Evolutionary conservation across 169 alveolate genomes (phyloP).

Genomic region (Cyclospora cayetanensis): DNA sequence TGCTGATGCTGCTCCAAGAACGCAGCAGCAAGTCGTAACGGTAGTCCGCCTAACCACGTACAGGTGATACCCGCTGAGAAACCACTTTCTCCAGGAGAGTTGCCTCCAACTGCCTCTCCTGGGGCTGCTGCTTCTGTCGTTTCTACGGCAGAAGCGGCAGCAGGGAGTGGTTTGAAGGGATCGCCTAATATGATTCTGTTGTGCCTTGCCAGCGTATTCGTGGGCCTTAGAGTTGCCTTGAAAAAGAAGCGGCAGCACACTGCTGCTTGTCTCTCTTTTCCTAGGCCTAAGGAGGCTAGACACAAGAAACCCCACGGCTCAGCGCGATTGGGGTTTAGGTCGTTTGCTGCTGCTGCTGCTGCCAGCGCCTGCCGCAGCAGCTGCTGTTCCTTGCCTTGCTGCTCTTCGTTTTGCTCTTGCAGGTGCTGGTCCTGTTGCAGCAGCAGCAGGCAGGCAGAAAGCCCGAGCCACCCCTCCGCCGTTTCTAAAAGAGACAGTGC

Average conservation of each 20-base stretch:
- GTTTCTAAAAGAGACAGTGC: background rate
- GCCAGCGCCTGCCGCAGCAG: background rate
- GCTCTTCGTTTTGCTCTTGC: background rate
- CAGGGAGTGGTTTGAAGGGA: background rate
- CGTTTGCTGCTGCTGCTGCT: background rate
- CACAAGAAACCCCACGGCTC: background rate
- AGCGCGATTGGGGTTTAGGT: background rate
- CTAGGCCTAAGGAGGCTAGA: background rate
- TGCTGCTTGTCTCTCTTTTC: background rate
- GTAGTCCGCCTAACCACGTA: background rate
- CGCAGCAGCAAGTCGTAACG: conserved; percentile 20
- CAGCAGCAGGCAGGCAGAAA: background rate
- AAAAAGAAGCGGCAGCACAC: conserved; percentile 1
- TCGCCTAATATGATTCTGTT: background rate
- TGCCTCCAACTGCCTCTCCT: background rate
- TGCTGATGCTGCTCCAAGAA: background rate
- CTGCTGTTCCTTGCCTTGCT: background rate
- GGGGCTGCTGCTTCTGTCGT: background rate
- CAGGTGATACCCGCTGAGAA: background rate
- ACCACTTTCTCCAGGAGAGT: background rate
- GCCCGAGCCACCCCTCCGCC: background rate
- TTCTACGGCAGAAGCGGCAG: background rate
- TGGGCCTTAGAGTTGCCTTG: background rate
- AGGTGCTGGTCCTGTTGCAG: background rate
- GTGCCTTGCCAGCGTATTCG: background rate